These are phyloP conservation scores for Chalara sp. DNA, from an alignment of 2,329 filamentous ascomycete species.

Conservation along the genomic window DNA sequence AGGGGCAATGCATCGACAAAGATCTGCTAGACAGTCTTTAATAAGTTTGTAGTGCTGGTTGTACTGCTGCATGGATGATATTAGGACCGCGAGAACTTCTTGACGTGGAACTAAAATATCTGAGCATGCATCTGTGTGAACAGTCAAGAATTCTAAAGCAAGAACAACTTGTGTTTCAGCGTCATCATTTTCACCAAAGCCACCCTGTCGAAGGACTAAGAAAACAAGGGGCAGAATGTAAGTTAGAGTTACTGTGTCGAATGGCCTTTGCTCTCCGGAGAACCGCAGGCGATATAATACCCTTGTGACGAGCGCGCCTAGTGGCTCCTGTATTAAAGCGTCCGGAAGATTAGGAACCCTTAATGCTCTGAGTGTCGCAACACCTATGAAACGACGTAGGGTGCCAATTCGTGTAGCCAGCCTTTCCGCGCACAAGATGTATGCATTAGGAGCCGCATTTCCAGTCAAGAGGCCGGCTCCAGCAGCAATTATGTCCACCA, in stretches of 20 bases:
- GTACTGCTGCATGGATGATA: slow-evolving; percentile 80
- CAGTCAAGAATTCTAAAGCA: slow-evolving; percentile 79
- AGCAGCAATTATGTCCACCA: slow-evolving; percentile 69
- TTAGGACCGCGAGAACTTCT: slow-evolving; percentile 64
- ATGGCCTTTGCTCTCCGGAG: slow-evolving; percentile 85
- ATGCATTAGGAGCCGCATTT: slow-evolving; percentile 69
- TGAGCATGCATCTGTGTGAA: slow-evolving; percentile 75
- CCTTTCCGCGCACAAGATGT: slow-evolving; percentile 71
- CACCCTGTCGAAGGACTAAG: slow-evolving; percentile 70
- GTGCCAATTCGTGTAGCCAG: slow-evolving; percentile 68
- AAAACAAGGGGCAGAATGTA: slow-evolving; percentile 83
- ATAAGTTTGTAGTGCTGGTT: slow-evolving; percentile 91
- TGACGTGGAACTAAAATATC: slow-evolving; percentile 71
- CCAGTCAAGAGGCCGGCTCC: slow-evolving; percentile 79
- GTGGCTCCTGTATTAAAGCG: slow-evolving; percentile 68
- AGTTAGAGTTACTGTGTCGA: slow-evolving; percentile 80
- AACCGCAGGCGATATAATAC: slow-evolving; percentile 88
- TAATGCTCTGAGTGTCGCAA: slow-evolving; percentile 76
- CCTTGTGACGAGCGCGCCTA: slow-evolving; percentile 79
- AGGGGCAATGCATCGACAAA: slow-evolving; percentile 75
- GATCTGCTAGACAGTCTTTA: slow-evolving; percentile 85
- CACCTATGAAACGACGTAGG: slow-evolving; percentile 75
- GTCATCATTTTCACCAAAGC: slow-evolving; percentile 71
- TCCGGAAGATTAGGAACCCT: slow-evolving; percentile 66
- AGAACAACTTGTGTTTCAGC: slow-evolving; percentile 85